Evolutionary conservation across 1,284 basidiomycete species (phyloP), one percentile per base, ranked within the genome.

Genomic region (Cerioporus squamosus): DNA sequence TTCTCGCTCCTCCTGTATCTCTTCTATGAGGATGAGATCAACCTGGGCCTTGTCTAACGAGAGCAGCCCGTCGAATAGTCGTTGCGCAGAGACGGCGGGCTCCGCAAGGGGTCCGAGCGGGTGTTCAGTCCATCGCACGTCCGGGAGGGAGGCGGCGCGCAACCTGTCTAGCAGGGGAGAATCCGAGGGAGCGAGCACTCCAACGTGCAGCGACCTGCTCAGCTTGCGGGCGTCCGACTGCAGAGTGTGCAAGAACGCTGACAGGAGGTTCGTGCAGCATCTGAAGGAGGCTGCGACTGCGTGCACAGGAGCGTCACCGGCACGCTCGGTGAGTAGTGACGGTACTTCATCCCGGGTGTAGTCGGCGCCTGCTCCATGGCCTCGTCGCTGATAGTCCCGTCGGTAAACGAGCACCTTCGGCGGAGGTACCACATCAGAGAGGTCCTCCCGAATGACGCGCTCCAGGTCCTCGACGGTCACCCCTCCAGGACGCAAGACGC

Each of bases 311-410:
- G 80, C 24, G 85, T 86, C 20, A 96, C 91, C 2, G 94, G 93
- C 12, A 94, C 87, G 1, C 87, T 79, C 1, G 97, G 97, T 24
- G 95, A 93, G 73, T 99, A 99, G 77, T 99, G 97, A 51, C 92
- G 85, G 74, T 99, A 99, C 77, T 99, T 99, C 96, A 98, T 98
- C n/a, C 97, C 97, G 0, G 97, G 97, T 0, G 97, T 99, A 1
- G 94, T 96, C 2, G 97, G 97, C 1, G 88, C 84, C 47, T 79
- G 78, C 70, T 93, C 90, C 59, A 91, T 77, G 20, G 72, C 74
- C 45, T 82, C 78, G 65, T 91, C 90, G 33, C 74, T n/a, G 67
- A 68, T 88, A 94, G 72, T 94, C 91, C 20, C 91, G 83, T 52
- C 82, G 78, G 68, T 93, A 87, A 8, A 94, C 91, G 46, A 93